phyloP scores from a whole-genome alignment of 805 yeast species.

The Wickerhamomyces silvicola region DNA sequence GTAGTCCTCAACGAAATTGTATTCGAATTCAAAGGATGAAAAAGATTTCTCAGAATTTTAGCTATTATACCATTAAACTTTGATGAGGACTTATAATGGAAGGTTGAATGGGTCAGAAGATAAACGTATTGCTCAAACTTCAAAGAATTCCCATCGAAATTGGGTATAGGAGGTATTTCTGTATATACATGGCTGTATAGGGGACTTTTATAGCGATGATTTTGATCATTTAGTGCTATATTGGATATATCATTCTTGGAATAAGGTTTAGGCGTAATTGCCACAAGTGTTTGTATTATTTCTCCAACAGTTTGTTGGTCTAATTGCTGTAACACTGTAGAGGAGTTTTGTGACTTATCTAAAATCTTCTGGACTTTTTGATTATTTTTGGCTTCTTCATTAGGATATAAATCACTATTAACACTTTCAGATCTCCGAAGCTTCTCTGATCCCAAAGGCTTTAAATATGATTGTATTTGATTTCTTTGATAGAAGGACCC shows the following conservation, averaged over 20 bases:
- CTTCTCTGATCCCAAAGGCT: slow-evolving; percentile 20
- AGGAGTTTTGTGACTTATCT: too few species aligned
- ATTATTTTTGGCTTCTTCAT: slow-evolving; percentile 19
- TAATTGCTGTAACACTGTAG: too few species aligned
- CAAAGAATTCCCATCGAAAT: slow-evolving; percentile 20
- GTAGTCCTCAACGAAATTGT: slow-evolving; percentile 26
- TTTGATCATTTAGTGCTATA: slow-evolving; percentile 6
- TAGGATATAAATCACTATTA: slow-evolving; percentile 7
- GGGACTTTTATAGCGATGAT: slow-evolving; percentile 2
- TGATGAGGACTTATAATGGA: slow-evolving; percentile 30
- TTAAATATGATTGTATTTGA: slow-evolving; percentile 22
- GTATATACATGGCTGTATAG: slow-evolving; percentile 17
- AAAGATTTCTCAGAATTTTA: slow-evolving; percentile 30
- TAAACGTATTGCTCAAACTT: slow-evolving; percentile 29
- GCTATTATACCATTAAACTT: slow-evolving; percentile 31
- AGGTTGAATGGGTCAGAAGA: slow-evolving; percentile 31
- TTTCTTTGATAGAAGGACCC: slow-evolving; percentile 25
- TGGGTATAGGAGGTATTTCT: slow-evolving; percentile 32
- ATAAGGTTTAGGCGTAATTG: slow-evolving; percentile 19
- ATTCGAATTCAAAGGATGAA: slow-evolving; percentile 31
- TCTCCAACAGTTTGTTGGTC: too few species aligned
- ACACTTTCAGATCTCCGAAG: slow-evolving; percentile 21
- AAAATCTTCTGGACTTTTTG: slow-evolving; percentile 10
- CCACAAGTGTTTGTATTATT: slow-evolving; percentile 19
- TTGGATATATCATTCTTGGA: slow-evolving; percentile 8